Percentiles rank a stretch among this genome's conserved stretches.
These are phyloP conservation scores for Solanum tacnaense DNA, from an alignment of 257 asterid species.

Conservation along the genomic window DNA sequence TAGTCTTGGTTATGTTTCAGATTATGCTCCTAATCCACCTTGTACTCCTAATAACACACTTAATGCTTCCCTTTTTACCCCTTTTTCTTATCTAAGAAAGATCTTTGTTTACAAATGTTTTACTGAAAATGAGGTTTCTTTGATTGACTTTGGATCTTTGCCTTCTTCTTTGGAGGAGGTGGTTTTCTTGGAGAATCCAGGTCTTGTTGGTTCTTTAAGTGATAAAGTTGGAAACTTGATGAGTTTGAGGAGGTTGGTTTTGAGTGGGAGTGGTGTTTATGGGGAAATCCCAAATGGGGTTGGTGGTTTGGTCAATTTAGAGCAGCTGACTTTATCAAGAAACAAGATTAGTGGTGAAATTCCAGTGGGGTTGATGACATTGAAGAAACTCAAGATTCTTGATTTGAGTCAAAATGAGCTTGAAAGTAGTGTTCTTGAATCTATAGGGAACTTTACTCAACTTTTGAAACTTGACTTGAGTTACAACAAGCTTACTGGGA, in stretches of 20 bases:
- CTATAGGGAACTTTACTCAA: conserved; percentile 40
- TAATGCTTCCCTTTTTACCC: conserved; percentile 29
- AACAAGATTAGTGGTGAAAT: conserved; percentile 45
- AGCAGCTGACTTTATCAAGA: conserved; percentile 60
- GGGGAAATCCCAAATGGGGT: conserved; percentile 35
- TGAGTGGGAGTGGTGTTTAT: conserved; percentile 41
- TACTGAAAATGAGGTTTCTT: conserved; percentile 10
- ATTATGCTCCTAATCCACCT: conserved; percentile 69
- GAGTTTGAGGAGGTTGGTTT: conserved; percentile 38
- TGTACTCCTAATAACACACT: conserved; percentile 43
- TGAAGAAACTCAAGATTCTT: conserved; percentile 52
- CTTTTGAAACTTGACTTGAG: conserved; percentile 66
- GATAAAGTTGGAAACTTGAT: conserved; percentile 22
- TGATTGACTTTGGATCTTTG: conserved; percentile 38
- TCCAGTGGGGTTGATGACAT: conserved; percentile 3
- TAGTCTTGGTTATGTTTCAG: conserved; percentile 75
- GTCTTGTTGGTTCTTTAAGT: conserved; percentile 37
- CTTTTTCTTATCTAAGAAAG: conserved; percentile 42
- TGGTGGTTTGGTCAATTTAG: conserved; percentile 29
- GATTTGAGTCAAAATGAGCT: conserved; percentile 58
- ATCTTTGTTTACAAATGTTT: conserved; percentile 80
- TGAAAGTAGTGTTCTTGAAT: conserved; percentile 26
- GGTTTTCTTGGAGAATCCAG: conserved; percentile 53
- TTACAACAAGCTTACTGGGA: conserved; percentile 47
- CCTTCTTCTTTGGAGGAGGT: conserved; percentile 42